Percentiles rank a stretch among this genome's conserved stretches.
phyloP scores from a whole-genome alignment of 768 basidiomycete species.

The Tulasnella sp. region DNA sequence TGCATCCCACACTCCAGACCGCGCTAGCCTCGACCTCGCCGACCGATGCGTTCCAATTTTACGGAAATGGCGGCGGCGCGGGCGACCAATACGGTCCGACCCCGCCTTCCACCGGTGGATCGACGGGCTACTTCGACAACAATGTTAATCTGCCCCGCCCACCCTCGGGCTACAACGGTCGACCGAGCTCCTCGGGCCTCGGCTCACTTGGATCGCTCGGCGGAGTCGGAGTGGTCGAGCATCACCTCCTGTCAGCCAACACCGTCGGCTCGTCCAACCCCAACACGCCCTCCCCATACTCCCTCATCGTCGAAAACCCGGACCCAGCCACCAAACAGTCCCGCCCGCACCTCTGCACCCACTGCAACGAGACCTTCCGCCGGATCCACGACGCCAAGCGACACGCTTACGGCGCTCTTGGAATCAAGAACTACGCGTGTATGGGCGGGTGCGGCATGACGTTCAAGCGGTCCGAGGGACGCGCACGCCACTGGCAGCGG shows the following conservation, averaged over 20 bases:
- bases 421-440: conserved; percentile 26
- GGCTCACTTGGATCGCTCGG: background rate
- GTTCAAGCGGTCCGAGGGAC: conserved; percentile 19
- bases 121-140: background rate
- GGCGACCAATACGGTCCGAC: background rate
- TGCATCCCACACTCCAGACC: conserved; percentile 15
- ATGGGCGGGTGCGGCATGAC: conserved; percentile 28
- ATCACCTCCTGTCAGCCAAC: background rate
- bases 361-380: conserved; percentile 28
- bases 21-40: conserved; percentile 19
- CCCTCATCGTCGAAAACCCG: conserved; percentile 22
- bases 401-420: conserved; percentile 21
- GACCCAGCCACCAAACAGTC: conserved; percentile 9
- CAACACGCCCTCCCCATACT: conserved; percentile 19
- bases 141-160: background rate
- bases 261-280: background rate
- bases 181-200: background rate
- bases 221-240: background rate
- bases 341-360: conserved; percentile 26
- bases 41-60: background rate
- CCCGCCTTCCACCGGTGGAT: conserved; percentile 16
- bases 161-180: background rate
- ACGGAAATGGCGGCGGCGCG: background rate
- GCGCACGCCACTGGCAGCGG: conserved; percentile 24
- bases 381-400: conserved; percentile 28